Percentiles rank a stretch among this genome's conserved stretches.
Conservation (phyloP, 306 rosid genomes). For the Casuarina cunninghamiana region DNA sequence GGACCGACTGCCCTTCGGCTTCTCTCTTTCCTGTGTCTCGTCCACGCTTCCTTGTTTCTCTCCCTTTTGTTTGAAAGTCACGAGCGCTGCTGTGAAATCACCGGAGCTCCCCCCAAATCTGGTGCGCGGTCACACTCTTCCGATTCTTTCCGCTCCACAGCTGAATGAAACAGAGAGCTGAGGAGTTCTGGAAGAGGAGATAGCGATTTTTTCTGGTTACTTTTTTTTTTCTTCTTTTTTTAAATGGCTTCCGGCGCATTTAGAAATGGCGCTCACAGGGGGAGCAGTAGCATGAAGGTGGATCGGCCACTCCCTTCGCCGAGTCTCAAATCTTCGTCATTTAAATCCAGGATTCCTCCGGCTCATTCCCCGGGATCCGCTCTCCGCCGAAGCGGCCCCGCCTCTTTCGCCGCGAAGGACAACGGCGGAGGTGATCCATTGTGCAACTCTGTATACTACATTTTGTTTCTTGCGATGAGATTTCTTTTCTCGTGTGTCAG, state of each 20-base stretch:
- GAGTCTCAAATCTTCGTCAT: conserved; percentile 40
- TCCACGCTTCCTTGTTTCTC: neutral
- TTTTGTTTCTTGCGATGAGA: neutral
- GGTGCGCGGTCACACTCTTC: neutral
- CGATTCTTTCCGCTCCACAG: neutral
- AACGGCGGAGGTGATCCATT: conserved; percentile 41
- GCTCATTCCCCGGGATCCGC: conserved; percentile 40
- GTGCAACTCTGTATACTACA: neutral
- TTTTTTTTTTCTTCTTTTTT: neutral
- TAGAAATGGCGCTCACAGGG: conserved; percentile 36
- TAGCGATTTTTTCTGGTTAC: neutral
- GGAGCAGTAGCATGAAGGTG: conserved; percentile 27
- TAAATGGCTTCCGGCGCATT: conserved; percentile 24
- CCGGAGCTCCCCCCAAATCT: neutral
- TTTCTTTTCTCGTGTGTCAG: neutral
- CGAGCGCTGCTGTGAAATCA: conserved; percentile 10
- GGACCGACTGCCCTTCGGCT: conserved; percentile 38
- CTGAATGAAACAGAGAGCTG: neutral
- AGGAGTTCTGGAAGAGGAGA: neutral
- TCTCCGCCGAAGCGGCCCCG: conserved; percentile 43
- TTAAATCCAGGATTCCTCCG: conserved; percentile 39
- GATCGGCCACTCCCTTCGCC: conserved; percentile 40
- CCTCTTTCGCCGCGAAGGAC: conserved; percentile 29
- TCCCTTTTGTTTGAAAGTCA: neutral
- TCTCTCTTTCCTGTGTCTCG: conserved; percentile 20